phyloP scores from a whole-genome alignment of 345 rosid species.

The Corymbia maculata region DNA sequence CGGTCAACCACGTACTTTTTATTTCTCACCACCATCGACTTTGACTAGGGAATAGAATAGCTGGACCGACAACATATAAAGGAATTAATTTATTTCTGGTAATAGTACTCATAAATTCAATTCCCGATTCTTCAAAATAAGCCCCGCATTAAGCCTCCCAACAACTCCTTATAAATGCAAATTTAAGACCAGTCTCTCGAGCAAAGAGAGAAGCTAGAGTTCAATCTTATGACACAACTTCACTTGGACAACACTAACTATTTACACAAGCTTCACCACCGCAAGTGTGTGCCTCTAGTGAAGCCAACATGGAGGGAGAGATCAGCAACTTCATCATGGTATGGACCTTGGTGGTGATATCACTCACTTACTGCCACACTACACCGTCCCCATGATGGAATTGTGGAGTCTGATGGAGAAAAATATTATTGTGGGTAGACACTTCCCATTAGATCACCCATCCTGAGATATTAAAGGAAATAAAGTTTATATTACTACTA shows the following conservation, averaged over 20 bases:
- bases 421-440: no score
- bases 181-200: not conserved
- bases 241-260: not conserved
- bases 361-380: constrained; percentile 7
- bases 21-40: not conserved
- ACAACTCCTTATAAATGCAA: not conserved
- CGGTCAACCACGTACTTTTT: fast-evolving
- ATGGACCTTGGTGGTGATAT: constrained; percentile 3
- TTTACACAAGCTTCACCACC: not conserved
- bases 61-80: not conserved
- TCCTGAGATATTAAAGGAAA: no score
- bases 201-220: not conserved
- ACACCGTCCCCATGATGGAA: no score
- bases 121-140: not conserved
- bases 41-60: not conserved
- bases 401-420: no score
- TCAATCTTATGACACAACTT: not conserved
- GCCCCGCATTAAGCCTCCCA: not conserved
- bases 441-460: no score
- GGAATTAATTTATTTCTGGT: not conserved
- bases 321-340: constrained; percentile 3
- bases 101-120: not conserved
- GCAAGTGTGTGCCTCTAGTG: not conserved
- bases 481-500: no score
- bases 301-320: not conserved